A percentile compares a stretch with the other conserved stretches of the same genome.
phyloP scores from a whole-genome alignment of 306 rosid genomes.

The Pterocarpus macrocarpus region DNA sequence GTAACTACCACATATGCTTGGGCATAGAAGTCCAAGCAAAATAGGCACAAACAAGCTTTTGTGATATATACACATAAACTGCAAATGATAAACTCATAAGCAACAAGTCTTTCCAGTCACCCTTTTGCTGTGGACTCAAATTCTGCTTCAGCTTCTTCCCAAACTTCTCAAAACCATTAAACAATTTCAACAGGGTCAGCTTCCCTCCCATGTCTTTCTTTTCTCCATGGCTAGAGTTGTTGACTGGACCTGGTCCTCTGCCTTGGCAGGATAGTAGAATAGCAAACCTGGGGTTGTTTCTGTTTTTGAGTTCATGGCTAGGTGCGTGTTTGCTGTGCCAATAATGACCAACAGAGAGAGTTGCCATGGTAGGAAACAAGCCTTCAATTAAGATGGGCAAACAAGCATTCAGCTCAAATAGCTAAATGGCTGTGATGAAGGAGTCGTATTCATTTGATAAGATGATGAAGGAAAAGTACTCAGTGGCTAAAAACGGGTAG shows the following conservation, averaged over 20 bases:
- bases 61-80: conserved; percentile 88
- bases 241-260: conserved; percentile 54
- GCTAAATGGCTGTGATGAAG: neutral
- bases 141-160: conserved; percentile 65
- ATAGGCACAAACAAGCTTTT: conserved; percentile 77
- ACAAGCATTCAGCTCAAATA: too few species aligned
- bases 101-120: conserved; percentile 86
- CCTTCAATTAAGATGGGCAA: neutral
- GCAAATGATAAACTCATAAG: conserved; percentile 88
- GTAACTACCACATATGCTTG: conserved; percentile 62
- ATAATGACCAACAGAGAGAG: conserved; percentile 46
- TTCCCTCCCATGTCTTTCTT: conserved; percentile 49
- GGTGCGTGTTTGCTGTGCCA: conserved; percentile 34
- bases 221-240: conserved; percentile 37
- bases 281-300: conserved; percentile 42
- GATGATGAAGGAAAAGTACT: too few species aligned
- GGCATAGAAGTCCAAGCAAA: conserved; percentile 71
- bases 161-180: conserved; percentile 55
- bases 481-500: too few species aligned
- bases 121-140: conserved; percentile 79
- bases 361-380: conserved; percentile 54
- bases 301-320: conserved; percentile 18
- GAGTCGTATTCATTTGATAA: neutral
- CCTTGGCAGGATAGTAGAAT: conserved; percentile 50
- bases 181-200: conserved; percentile 13